Evolutionary conservation across 2,329 filamentous ascomycete species (phyloP).

Genomic region (Rhinocladiella mackenziei): DNA sequence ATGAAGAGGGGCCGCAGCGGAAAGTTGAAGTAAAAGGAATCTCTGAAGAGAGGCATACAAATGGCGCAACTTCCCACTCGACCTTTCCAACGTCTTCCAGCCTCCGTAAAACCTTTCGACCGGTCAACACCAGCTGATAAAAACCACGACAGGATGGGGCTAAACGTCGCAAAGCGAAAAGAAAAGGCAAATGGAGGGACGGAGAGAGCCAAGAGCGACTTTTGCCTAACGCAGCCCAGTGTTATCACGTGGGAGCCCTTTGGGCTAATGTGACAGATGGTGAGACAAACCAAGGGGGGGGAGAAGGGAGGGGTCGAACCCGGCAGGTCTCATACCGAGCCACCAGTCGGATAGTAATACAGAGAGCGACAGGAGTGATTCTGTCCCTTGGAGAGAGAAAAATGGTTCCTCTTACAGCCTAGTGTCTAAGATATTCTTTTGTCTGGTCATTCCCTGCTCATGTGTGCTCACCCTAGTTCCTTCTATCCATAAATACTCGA

Average conservation of each 20-base stretch:
- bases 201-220: constrained; percentile 6
- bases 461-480: too few relatives aligned
- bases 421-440: too few relatives aligned
- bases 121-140: constrained; percentile 23
- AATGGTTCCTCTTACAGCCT: too few relatives aligned
- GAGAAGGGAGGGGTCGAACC: too few relatives aligned
- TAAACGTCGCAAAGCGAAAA: too few relatives aligned
- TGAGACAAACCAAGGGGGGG: neutral
- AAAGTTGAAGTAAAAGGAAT: neutral
- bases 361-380: too few relatives aligned
- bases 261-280: too few relatives aligned
- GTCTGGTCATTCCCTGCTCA: too few relatives aligned
- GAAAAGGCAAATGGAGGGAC: constrained; percentile 5
- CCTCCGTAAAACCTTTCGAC: constrained; percentile 25
- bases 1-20: constrained; percentile 3
- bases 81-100: constrained; percentile 30
- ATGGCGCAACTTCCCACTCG: constrained; percentile 28
- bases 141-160: constrained; percentile 10
- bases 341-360: too few relatives aligned
- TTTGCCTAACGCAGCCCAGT: neutral
- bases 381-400: too few relatives aligned
- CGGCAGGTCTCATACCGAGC: too few relatives aligned
- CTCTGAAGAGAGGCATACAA: constrained; percentile 18
- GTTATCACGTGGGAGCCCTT: constrained; percentile 2
- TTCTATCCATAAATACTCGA: too few relatives aligned